A percentile compares a stretch with the other conserved stretches of the same genome.
These are phyloP conservation scores for Ustilaginoidea virens DNA, from an alignment of 2,329 filamentous ascomycete genomes.

Conservation along the genomic window DNA sequence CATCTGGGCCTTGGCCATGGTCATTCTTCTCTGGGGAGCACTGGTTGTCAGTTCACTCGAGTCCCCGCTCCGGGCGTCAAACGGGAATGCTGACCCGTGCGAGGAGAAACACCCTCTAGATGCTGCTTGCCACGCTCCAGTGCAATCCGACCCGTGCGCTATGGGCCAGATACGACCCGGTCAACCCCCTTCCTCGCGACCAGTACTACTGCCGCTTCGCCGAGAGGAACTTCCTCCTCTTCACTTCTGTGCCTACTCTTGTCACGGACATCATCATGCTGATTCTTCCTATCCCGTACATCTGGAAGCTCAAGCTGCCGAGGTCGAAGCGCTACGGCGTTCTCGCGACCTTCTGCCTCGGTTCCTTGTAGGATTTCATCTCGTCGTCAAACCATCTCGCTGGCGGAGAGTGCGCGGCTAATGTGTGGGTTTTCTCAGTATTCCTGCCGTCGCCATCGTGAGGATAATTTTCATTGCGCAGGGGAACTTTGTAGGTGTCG, in stretches of 20 bases:
- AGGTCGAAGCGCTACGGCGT: slow-evolving; percentile 9
- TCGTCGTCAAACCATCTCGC: too few species aligned
- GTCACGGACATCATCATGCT: slow-evolving; percentile 13
- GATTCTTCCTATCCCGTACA: slow-evolving; percentile 12
- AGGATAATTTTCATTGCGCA: slow-evolving; percentile 6
- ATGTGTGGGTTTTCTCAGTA: neutral
- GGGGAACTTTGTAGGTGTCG: slow-evolving; percentile 6
- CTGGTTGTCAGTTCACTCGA: slow-evolving; percentile 7
- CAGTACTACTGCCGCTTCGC: slow-evolving; percentile 8
- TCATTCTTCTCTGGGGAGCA: slow-evolving; percentile 8
- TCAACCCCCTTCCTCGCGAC: slow-evolving; percentile 4
- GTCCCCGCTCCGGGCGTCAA: too few species aligned
- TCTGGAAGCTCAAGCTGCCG: slow-evolving; percentile 13
- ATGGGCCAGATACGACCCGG: slow-evolving; percentile 8
- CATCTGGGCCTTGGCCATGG: slow-evolving; percentile 7
- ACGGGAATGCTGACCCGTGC: too few species aligned
- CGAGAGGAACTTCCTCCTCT: slow-evolving; percentile 11
- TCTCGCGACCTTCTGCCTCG: slow-evolving; percentile 12
- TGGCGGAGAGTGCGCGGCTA: neutral
- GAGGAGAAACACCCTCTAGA: too few species aligned
- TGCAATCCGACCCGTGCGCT: slow-evolving; percentile 8
- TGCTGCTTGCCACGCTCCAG: slow-evolving; percentile 8
- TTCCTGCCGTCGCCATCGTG: slow-evolving; percentile 8
- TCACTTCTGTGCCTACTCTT: slow-evolving; percentile 14
- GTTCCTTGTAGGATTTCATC: slow-evolving; percentile 9